Conservation (phyloP, 805 yeast species). For the Ogataea wickerhamii region DNA sequence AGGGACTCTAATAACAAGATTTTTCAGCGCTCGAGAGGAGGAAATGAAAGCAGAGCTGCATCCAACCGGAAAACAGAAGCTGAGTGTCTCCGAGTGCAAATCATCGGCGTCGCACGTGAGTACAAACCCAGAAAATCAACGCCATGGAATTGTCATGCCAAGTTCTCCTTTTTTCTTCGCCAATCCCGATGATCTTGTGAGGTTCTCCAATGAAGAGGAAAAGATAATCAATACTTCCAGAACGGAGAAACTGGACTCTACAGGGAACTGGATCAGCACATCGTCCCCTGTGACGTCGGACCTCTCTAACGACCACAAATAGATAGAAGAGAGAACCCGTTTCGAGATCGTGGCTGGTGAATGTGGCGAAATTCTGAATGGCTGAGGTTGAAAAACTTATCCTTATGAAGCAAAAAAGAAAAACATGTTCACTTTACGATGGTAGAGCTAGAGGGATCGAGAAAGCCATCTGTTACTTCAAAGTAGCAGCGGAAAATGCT, state of each 20-base stretch:
- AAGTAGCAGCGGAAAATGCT: no score
- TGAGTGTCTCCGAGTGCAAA: neutral
- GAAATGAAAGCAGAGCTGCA: neutral
- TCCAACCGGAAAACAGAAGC: neutral
- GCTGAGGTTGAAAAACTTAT: neutral
- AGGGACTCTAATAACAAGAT: constrained; percentile 6
- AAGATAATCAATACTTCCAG: constrained; percentile 21
- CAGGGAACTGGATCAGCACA: constrained; percentile 20
- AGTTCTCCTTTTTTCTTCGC: constrained; percentile 31
- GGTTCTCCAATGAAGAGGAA: constrained; percentile 13
- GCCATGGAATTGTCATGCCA: constrained; percentile 27
- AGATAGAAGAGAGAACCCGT: no score
- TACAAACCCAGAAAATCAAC: constrained; percentile 1
- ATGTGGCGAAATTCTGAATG: neutral
- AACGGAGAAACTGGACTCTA: constrained; percentile 20
- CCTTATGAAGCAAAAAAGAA: no score
- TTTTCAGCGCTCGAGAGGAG: constrained; percentile 8
- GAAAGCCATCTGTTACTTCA: no score
- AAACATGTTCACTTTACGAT: no score
- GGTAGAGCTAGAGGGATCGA: no score
- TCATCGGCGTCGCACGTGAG: neutral
- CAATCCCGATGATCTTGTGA: constrained; percentile 12
- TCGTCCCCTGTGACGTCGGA: constrained; percentile 30
- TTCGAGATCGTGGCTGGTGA: no score
- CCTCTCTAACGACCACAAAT: constrained; percentile 13